These are phyloP conservation scores for Chlorencoelia australis DNA, from an alignment of 2,329 filamentous ascomycete genomes.

Conservation along the genomic window DNA sequence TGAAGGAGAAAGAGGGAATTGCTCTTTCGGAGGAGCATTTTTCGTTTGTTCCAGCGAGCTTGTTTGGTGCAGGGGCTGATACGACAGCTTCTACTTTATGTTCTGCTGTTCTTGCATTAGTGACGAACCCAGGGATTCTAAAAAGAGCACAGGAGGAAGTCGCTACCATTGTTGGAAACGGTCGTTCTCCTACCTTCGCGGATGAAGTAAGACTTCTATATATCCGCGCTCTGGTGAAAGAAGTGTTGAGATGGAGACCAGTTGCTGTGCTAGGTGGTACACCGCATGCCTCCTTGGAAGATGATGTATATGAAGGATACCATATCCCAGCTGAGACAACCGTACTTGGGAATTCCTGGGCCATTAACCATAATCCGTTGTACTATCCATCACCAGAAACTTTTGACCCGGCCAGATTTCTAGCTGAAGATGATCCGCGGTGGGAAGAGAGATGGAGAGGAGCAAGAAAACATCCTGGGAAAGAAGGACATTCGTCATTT, in stretches of 20 bases:
- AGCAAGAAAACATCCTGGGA: too few relatives aligned
- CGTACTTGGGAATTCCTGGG: constrained; percentile 25
- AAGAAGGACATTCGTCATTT: constrained; percentile 38
- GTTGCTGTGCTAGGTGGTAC: constrained; percentile 37
- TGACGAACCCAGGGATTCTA: constrained; percentile 30
- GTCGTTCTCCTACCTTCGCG: constrained; percentile 29
- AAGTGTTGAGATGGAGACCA: constrained; percentile 37
- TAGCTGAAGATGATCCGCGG: too few relatives aligned
- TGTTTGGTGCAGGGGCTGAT: constrained; percentile 32
- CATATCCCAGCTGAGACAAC: constrained; percentile 24
- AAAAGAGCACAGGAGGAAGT: constrained; percentile 33
- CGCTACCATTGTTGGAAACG: constrained; percentile 30
- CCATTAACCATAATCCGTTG: constrained; percentile 23
- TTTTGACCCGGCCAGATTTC: constrained; percentile 37
- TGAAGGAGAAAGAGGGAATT: constrained; percentile 19
- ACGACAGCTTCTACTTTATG: constrained; percentile 28
- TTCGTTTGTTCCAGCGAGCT: constrained; percentile 25
- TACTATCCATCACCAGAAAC: constrained; percentile 32
- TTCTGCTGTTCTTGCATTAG: constrained; percentile 29
- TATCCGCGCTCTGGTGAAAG: constrained; percentile 33
- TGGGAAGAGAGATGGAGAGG: too few relatives aligned
- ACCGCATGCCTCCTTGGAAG: constrained; percentile 42
- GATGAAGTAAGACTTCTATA: constrained; percentile 34
- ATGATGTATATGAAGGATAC: constrained; percentile 40
- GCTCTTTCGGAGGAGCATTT: constrained; percentile 20